Evolutionary conservation across 352 stramenopile species (phyloP).

Genomic region (Phytopythium montanum): DNA sequence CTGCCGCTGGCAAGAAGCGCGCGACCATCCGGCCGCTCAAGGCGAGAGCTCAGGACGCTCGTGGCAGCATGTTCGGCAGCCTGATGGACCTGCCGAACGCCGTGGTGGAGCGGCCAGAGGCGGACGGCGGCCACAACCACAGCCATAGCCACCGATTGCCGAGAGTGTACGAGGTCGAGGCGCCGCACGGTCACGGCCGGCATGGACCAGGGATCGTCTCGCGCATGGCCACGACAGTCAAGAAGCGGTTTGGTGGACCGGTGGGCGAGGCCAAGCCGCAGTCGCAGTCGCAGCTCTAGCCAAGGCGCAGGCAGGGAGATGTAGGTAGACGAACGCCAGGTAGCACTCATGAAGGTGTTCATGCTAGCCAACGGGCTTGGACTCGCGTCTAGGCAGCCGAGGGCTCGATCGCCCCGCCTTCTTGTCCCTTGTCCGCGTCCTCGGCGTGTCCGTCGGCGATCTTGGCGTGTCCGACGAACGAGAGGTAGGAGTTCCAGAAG

Average conservation of each 20-base stretch:
- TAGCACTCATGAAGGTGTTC: too few relatives aligned
- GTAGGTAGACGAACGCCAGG: too few relatives aligned
- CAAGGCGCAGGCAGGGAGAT: too few relatives aligned
- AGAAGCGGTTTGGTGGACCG: slow-evolving; percentile 35
- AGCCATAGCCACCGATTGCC: too few relatives aligned
- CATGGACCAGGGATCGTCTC: slow-evolving; percentile 28
- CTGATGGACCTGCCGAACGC: slow-evolving; percentile 59
- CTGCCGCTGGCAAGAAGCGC: slow-evolving; percentile 31
- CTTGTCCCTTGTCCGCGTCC: not conserved
- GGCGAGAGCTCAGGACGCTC: slow-evolving; percentile 14
- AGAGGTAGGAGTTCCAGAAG: slow-evolving; percentile 84
- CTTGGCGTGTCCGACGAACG: slow-evolving; percentile 57
- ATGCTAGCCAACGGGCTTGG: too few relatives aligned
- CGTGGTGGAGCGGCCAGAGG: slow-evolving; percentile 23
- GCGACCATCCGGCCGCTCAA: slow-evolving; percentile 31
- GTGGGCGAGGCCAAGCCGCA: not conserved
- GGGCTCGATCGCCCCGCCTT: not conserved
- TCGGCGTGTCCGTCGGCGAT: slow-evolving; percentile 1
- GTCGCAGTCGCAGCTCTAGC: too few relatives aligned
- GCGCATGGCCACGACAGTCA: slow-evolving; percentile 53
- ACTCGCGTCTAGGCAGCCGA: not conserved
- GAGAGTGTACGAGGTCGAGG: not conserved
- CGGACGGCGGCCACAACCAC: not conserved
- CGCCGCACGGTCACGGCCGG: slow-evolving; percentile 5
- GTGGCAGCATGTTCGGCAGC: slow-evolving; percentile 41